Evolutionary conservation across 345 rosid species (phyloP), one percentile per base, ranked within the genome.

Genomic region (Garcia nutans): DNA sequence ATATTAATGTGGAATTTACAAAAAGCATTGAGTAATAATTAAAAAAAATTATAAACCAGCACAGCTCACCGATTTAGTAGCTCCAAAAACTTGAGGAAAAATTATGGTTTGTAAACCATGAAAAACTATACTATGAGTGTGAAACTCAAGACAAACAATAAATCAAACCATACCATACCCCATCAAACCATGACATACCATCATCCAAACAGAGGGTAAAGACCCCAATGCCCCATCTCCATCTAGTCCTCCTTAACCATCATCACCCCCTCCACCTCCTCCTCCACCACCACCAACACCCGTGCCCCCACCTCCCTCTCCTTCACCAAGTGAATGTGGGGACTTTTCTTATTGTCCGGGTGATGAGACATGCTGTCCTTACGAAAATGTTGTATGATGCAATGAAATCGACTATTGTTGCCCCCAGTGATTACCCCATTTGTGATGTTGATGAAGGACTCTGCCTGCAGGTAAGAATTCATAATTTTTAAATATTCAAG

Each of bases 391-490:
- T 9, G 88, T 88, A 23, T 91, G 97, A 83, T 91, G 97, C 78
- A 47, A 83, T 16, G 90, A 83, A 50, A 82, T 87, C 0, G 84
- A 63, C 0, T 84, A 85, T 67, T 89, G 97, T 73, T 91, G 97
- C n/a, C 74, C 97, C 97, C 0, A 68, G 87, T 72, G 92, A 88
- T 47, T 91, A 91, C 79, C 97, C 93, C 5, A 77, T 89, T 67
- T 91, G 97, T 75, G 87, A 88, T 57, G 10, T 87, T 17, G 80
- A 87, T 0, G 89, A 88, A 77, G 91, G 90, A 33, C 87, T 88
- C 77, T 91, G 97, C 80, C 88, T 87, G 26, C 60, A 83, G 89
- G 96, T 89, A 87, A 59, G 10, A n/a, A 71, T 19, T 37, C 26
- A 42, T 45, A 59, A 37, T 41, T 6, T 37, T 37, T 9, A 0